Evolutionary conservation across 2,329 filamentous ascomycete species (phyloP).

Genomic region (Cylindrodendrum hubeiense): DNA sequence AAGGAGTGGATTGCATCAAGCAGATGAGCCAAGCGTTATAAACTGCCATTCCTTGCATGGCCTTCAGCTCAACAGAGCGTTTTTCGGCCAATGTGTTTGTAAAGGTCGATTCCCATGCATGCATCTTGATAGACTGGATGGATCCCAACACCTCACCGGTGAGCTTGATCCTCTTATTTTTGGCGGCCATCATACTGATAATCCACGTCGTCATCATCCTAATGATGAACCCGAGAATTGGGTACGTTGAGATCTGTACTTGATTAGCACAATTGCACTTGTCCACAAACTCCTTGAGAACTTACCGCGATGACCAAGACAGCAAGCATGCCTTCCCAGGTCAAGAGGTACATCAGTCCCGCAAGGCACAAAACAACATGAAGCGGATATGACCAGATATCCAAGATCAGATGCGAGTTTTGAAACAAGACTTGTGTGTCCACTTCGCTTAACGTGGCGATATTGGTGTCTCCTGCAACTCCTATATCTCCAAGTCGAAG

Average conservation of each 20-base stretch:
- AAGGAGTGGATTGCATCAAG: neutral
- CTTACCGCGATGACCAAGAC: neutral
- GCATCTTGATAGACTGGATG: neutral
- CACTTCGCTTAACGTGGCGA: neutral
- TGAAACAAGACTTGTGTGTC: neutral
- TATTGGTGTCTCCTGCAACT: too few species aligned
- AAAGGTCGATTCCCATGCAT: neutral
- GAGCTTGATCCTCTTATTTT: neutral
- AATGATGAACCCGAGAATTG: neutral
- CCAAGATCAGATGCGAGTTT: neutral
- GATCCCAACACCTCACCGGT: neutral
- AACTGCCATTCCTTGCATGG: neutral
- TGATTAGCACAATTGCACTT: neutral
- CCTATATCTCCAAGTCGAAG: too few species aligned
- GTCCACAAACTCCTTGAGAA: neutral
- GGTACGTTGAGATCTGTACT: neutral
- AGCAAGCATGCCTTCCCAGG: neutral
- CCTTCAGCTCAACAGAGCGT: neutral
- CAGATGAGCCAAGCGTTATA: neutral
- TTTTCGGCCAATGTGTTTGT: neutral
- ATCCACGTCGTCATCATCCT: neutral
- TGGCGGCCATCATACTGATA: neutral
- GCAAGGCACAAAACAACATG: neutral
- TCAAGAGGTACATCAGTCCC: neutral
- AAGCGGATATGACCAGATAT: neutral